These are phyloP conservation scores for Juglanconis sp. DNA, from an alignment of 2,329 filamentous ascomycete species.

Conservation along the genomic window DNA sequence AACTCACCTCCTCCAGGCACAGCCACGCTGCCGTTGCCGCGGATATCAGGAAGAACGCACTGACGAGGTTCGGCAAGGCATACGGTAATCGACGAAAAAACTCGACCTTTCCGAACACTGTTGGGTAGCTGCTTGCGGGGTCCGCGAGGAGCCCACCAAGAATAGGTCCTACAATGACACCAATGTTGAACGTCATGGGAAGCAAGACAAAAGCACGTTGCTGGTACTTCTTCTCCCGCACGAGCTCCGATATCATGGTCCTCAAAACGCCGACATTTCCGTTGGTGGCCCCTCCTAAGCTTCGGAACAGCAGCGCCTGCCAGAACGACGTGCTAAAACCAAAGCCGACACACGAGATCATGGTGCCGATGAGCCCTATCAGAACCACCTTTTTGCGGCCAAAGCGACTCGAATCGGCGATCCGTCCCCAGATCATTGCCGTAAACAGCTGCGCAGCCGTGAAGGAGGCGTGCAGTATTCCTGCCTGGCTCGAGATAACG, in stretches of 20 bases:
- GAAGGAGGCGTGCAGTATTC: constrained; percentile 74
- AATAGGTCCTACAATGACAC: constrained; percentile 56
- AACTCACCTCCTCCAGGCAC: constrained; percentile 46
- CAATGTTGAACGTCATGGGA: constrained; percentile 70
- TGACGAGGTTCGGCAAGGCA: constrained; percentile 52
- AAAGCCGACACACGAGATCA: constrained; percentile 64
- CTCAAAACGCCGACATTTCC: constrained; percentile 73
- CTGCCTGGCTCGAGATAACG: constrained; percentile 72
- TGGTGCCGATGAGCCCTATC: constrained; percentile 69
- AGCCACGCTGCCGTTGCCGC: constrained; percentile 46
- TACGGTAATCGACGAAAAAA: constrained; percentile 52
- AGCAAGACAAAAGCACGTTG: constrained; percentile 41
- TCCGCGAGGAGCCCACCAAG: constrained; percentile 46
- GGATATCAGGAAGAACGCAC: constrained; percentile 42
- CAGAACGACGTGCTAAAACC: constrained; percentile 65
- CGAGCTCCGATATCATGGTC: constrained; percentile 56
- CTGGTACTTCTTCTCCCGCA: constrained; percentile 42
- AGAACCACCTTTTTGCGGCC: constrained; percentile 78
- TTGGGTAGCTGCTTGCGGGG: constrained; percentile 40
- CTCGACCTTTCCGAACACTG: constrained; percentile 41
- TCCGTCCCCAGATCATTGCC: constrained; percentile 76
- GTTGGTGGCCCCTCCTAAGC: constrained; percentile 64
- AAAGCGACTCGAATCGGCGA: constrained; percentile 59
- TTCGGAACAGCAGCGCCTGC: constrained; percentile 60
- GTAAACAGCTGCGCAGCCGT: constrained; percentile 80